phyloP scores from a whole-genome alignment of 352 stramenopile genomes.

The Phytopythium cucurbitacearum region DNA sequence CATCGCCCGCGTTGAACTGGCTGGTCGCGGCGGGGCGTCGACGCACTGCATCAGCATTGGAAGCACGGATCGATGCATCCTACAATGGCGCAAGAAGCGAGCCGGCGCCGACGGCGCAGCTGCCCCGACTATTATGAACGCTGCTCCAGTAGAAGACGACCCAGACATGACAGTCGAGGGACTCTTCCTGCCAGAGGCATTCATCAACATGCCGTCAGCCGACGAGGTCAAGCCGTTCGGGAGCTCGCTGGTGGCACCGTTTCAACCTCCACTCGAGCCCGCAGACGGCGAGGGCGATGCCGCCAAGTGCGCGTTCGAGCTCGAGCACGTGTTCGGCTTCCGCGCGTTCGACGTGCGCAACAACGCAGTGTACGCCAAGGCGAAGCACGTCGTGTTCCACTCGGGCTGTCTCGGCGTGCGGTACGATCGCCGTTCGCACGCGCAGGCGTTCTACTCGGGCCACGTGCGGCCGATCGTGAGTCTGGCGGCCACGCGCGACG shows the following conservation, averaged over 20 bases:
- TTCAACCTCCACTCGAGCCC: constrained; percentile 26
- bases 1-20: constrained; percentile 44
- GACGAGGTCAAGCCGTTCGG: constrained; percentile 66
- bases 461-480: constrained; percentile 61
- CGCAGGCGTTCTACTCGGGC: constrained; percentile 58
- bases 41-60: constrained; percentile 60
- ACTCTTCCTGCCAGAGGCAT: constrained; percentile 50
- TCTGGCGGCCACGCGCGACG: constrained; percentile 37
- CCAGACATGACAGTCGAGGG: constrained; percentile 45
- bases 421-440: constrained; percentile 71
- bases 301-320: constrained; percentile 30
- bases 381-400: constrained; percentile 63
- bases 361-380: constrained; percentile 54
- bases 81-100: constrained; percentile 64
- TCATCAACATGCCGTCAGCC: constrained; percentile 31
- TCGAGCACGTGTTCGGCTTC: constrained; percentile 69
- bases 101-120: constrained; percentile 12
- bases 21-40: constrained; percentile 18
- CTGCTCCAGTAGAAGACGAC: constrained; percentile 27
- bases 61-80: constrained; percentile 45
- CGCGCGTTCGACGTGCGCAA: constrained; percentile 54
- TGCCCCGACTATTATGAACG: no score
- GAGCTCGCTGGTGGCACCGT: constrained; percentile 56
- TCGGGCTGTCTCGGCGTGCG: constrained; percentile 55
- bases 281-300: constrained; percentile 31